A percentile compares a stretch with the other conserved stretches of the same genome.
Conservation (phyloP, 345 rosid species). For the Pseudoturritis turrita region DNA sequence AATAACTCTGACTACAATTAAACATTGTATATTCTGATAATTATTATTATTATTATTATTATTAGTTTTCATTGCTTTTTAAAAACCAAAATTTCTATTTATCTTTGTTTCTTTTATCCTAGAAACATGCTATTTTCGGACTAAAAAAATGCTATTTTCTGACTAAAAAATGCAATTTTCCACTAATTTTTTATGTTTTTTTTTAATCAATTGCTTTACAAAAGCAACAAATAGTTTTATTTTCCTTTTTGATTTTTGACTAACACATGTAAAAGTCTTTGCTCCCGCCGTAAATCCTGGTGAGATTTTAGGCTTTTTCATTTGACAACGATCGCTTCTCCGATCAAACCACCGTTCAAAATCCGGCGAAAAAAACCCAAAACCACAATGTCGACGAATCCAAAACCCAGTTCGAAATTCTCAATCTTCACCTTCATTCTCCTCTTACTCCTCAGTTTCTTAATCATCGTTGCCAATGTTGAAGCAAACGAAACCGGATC, state of each 20-base stretch:
- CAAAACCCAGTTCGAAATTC: constrained; percentile 46
- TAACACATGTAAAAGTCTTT: neutral
- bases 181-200: no score
- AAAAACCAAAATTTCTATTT: no score
- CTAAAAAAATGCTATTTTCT: no score
- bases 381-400: neutral
- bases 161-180: no score
- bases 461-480: constrained; percentile 19
- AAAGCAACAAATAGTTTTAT: neutral
- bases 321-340: constrained; percentile 1
- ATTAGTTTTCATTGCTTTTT: no score
- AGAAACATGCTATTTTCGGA: no score
- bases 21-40: no score
- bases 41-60: no score
- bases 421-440: constrained; percentile 36
- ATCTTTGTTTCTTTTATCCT: no score
- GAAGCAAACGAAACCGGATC: constrained; percentile 17
- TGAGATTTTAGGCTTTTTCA: constrained; percentile 10
- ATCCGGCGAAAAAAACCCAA: neutral
- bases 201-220: no score
- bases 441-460: constrained; percentile 36
- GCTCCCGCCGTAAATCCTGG: constrained; percentile 13
- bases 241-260: neutral
- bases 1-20: no score
- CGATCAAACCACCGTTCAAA: neutral